Evolutionary conservation across 768 basidiomycete genomes (phyloP).

Genomic region (Lactarius tabidus): DNA sequence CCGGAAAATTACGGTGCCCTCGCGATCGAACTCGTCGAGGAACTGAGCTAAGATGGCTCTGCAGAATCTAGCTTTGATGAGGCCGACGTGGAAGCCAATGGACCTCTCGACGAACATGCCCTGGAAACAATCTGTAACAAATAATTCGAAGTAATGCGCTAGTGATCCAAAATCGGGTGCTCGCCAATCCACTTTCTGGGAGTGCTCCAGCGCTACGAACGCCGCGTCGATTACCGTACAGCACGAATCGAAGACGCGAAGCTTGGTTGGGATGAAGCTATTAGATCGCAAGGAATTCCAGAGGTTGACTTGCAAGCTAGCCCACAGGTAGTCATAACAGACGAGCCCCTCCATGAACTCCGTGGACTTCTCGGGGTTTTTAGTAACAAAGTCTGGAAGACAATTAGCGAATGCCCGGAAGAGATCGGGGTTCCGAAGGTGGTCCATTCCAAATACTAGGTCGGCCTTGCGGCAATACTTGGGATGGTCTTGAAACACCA

Average conservation of each 20-base stretch:
- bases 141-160: constrained; percentile 1
- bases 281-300: neutral
- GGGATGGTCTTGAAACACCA: neutral
- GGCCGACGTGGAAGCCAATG: neutral
- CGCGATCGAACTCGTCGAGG: neutral
- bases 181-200: constrained; percentile 7
- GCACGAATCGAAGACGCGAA: constrained; percentile 4
- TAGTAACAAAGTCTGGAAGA: constrained; percentile 3
- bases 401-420: constrained; percentile 3
- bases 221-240: constrained; percentile 1
- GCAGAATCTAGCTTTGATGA: constrained; percentile 3
- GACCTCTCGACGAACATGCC: constrained; percentile 2
- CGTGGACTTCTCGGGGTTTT: neutral
- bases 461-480: constrained; percentile 1
- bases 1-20: neutral
- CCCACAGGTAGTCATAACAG: constrained; percentile 7
- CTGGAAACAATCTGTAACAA: neutral
- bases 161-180: constrained; percentile 10
- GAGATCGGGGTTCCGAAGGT: constrained; percentile 7
- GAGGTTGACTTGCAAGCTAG: constrained; percentile 1
- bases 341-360: constrained; percentile 1
- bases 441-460: constrained; percentile 4
- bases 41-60: constrained; percentile 1
- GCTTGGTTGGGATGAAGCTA: neutral
- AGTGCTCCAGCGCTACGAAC: neutral